Evolutionary conservation across 139 green algal species (phyloP), one percentile per base, ranked within the genome.

Genomic region (Gonium pectorale): DNA sequence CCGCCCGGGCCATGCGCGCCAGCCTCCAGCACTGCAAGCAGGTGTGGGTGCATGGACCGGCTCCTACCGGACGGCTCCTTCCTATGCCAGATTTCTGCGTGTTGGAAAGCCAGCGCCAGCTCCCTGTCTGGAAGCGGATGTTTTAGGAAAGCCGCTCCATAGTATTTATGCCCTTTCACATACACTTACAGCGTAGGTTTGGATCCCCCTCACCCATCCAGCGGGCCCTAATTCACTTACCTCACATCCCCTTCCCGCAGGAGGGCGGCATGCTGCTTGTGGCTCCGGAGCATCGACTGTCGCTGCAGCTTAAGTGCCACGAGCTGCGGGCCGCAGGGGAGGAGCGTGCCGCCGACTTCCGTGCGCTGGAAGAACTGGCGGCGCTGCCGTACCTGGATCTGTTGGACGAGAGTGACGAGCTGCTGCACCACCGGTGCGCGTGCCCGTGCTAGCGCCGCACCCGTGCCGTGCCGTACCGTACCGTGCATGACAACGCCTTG

Each of bases 331-430:
- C 51, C 11, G n/a, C 78, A n/a, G 83, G n/a, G 9, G 22, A 17
- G 1, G 59, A 43, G 59, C 35, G 19, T 5, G 59, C 64, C 5
- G 66, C n/a, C 26, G 78, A 80, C 43, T 85, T 82, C 59, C 31
- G 5, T 1, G 67, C 29, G 35, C 82, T 93, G 68, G 63, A 86
- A 0, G 46, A 3, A 0, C 37, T 93, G 40, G 69, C 41, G 0
- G 35, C 3, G 3, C 5, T 95, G 73, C 89, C 90, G 1, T 92
- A 88, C 62, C 17, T 90, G 6, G 90, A 95, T 63, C 51, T 94
- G 41, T 43, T 95, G 82, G 92, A 95, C 83, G 92, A 95, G 66
- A 90, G 85, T n/a, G 92, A 95, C 40, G 89, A 94, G 79, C 85
- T 95, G 70, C 85, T 94, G 69, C 82, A 87, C 54, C 92, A 95